phyloP scores from a whole-genome alignment of 116 monocot genomes.

The Zostera marina region DNA sequence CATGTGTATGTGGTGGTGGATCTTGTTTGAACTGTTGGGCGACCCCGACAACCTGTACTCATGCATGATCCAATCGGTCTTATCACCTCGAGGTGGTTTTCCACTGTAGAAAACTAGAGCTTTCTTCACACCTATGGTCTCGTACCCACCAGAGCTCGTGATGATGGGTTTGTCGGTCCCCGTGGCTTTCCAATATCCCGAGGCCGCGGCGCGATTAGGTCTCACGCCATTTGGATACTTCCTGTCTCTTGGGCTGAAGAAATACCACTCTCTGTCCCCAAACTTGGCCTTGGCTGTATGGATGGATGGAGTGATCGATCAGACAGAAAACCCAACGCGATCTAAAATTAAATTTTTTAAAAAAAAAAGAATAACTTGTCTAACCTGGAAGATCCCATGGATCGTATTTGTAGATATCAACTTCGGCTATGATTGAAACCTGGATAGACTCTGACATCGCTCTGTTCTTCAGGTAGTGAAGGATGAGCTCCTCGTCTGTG shows the following conservation, averaged over 20 bases:
- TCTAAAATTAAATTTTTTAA: neutral
- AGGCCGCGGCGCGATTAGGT: constrained; percentile 35
- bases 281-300: constrained; percentile 23
- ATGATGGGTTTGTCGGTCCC: constrained; percentile 41
- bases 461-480: constrained; percentile 28
- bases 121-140: constrained; percentile 39
- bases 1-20: neutral
- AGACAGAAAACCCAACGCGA: neutral
- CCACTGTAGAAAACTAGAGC: constrained; percentile 44
- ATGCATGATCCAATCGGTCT: constrained; percentile 84
- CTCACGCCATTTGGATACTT: constrained; percentile 41
- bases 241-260: constrained; percentile 38
- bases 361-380: neutral
- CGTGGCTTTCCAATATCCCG: constrained; percentile 57
- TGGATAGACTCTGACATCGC: constrained; percentile 20
- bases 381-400: constrained; percentile 40
- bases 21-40: neutral
- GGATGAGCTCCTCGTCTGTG: constrained; percentile 48
- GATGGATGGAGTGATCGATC: no score
- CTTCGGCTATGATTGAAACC: constrained; percentile 36
- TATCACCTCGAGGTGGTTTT: constrained; percentile 36
- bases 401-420: constrained; percentile 45
- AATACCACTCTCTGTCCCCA: constrained; percentile 41
- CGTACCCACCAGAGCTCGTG: constrained; percentile 1
- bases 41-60: constrained; percentile 50